phyloP scores from a whole-genome alignment of 2,329 filamentous ascomycete species.

The Scedosporium minutisporum region DNA sequence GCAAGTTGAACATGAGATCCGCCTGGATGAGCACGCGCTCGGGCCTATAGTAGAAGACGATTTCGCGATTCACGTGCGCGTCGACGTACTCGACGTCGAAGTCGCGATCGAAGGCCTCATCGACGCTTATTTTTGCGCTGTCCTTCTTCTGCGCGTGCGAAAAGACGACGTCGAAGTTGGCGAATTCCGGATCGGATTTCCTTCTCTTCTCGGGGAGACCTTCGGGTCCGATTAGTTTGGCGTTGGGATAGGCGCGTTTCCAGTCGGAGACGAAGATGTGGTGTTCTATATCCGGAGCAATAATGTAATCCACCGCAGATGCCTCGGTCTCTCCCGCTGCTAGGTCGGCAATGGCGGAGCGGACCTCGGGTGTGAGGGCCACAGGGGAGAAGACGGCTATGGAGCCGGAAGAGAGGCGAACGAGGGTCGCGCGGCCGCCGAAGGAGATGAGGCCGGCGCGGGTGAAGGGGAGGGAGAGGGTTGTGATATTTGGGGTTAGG shows the following conservation, averaged over 20 bases:
- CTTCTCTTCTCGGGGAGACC: slow-evolving; percentile 72
- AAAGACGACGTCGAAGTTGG: slow-evolving; percentile 58
- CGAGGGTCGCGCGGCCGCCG: slow-evolving; percentile 79
- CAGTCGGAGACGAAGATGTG: slow-evolving; percentile 88
- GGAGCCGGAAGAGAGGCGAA: slow-evolving; percentile 65
- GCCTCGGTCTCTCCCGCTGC: slow-evolving; percentile 30
- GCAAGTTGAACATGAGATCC: slow-evolving; percentile 87
- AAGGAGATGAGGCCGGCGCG: slow-evolving; percentile 73
- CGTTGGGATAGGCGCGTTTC: slow-evolving; percentile 67
- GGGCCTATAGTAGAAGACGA: slow-evolving; percentile 78
- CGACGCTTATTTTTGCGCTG: slow-evolving; percentile 36
- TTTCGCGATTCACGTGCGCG: slow-evolving; percentile 71
- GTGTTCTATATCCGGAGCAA: slow-evolving; percentile 84
- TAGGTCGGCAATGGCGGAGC: slow-evolving; percentile 50
- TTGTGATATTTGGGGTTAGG: slow-evolving; percentile 68
- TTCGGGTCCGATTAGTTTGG: slow-evolving; percentile 72
- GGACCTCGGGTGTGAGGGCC: slow-evolving; percentile 67
- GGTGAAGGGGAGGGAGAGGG: slow-evolving; percentile 72
- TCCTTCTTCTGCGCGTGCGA: slow-evolving; percentile 42
- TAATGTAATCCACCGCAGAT: slow-evolving; percentile 60
- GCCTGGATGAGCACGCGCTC: slow-evolving; percentile 74
- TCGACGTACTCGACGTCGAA: slow-evolving; percentile 81
- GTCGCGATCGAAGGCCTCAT: slow-evolving; percentile 72
- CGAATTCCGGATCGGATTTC: slow-evolving; percentile 27
- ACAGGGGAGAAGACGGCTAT: slow-evolving; percentile 90